Base-by-base conservation (phyloP, 2,329 filamentous ascomycete genomes). In the Calonectria leucothoes region DNA sequence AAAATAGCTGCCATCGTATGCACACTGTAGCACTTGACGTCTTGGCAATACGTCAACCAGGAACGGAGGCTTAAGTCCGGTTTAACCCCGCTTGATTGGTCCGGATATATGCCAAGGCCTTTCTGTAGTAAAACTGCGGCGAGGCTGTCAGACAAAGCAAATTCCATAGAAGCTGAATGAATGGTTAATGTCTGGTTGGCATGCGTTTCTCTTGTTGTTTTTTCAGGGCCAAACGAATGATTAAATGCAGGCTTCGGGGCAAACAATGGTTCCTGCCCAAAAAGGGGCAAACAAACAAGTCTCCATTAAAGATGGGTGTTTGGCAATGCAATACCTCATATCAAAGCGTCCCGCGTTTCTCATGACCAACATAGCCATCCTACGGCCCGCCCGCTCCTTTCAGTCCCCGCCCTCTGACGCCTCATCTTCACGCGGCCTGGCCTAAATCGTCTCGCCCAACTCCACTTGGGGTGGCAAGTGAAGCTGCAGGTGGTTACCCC, bases 261-360 rank as follows among this genome's bases (percentile, higher is more conserved):
- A 64, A 14, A 48, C n/a, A 29, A 20, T 45, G 35, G 27, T 48
- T 49, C 14, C 42, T 49, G 11, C 15, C 6, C 48, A 52, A 68
- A 63, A 63, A 48, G 12, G 20, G 45, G 31, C 33, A 52, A 55
- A 27, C 7, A 20, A 11, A 20, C 42, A 39, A 55, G 29, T 49
- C 48, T 64, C 23, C 55, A 39, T 67, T 37, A 63, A 55, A 55
- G 64, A 35, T 57, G 31, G 51, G 35, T 59, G 66, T 27, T 52
- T 63, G 51, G 37, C 15, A 57, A 61, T 20, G 25, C 45, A 31
- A 25, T 31, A 33, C 12, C 45, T 51, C 42, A 42, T 42, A 69
- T 49, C 66, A 69, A 51, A 35, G 65, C 35, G 48, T 66, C 55
- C 65, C 57, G 70, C 52, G 65, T 72, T 59, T 51, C 31, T 48